Evolutionary conservation across 2,329 filamentous ascomycete species (phyloP), one percentile per base, ranked within the genome.

Genomic region (Hymenoscyphus infarciens): DNA sequence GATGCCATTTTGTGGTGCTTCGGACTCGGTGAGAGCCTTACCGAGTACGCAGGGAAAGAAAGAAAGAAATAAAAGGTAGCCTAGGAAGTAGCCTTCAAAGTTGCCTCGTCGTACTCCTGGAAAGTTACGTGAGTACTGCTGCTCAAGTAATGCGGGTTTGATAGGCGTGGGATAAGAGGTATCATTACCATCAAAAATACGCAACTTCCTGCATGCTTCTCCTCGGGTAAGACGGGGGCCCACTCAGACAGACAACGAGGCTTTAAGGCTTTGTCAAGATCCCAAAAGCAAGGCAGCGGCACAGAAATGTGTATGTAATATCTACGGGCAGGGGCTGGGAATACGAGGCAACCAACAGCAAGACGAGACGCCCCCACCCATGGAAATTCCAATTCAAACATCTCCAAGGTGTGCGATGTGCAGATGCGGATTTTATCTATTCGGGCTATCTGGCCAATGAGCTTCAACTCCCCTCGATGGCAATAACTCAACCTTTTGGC

Each of bases 271-370:
- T 52, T 52, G 45, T 52, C 45, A 52, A 25, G 45, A 27, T 52
- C 45, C 25, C 8, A 22, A 49, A 52, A 52, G 45, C 45, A 52
- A 52, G 19, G 45, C 45, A 52, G 5, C 45, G 45, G 45, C 45
- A 52, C 45, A 52, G 45, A 52, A 22, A 22, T 52, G 45, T 52
- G 8, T 25, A 52, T 52, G 45, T 52, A 52, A 52, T 52, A 22
- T 52, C 19, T 52, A 19, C 45, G 45, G 45, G 19, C 45, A 52
- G 22, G 45, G 45, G 45, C 45, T 25, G 45, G 45, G 45, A 11
- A 52, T 52, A 52, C 45, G 45, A 52, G 45, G 19, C 25, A 52
- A 7, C 45, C 45, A 52, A 52, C 45, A 52, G 45, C 45, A 52
- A 22, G 45, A 27, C 45, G 3, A 52, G 10, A 52, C 45, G 45